Evolutionary conservation across 2,329 filamentous ascomycete genomes (phyloP), one percentile per base, ranked within the genome.

Genomic region (Clarireedia monteithiana): DNA sequence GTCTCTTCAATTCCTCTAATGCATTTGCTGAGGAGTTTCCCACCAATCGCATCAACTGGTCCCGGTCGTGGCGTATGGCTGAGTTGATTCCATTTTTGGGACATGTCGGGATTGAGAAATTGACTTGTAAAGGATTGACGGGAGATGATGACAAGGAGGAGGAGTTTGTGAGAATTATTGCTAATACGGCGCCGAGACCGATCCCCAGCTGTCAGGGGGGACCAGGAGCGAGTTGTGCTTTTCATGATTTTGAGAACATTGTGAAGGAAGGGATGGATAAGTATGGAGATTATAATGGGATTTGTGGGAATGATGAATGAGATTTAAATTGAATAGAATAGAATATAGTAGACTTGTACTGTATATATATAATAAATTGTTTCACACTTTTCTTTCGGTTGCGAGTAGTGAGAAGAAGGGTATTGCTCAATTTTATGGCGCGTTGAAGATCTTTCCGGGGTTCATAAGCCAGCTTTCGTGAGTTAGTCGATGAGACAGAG

Each of bases 401-500:
- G 30, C 3, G 30, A 12, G 10, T 34, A 12, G 10, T 34, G 12
- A 12, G 12, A 34, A 20, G 39, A 42, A 5, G 15, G 15, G 1
- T 5, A 42, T 7, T 42, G 14, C 9, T 17, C n/a, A 14, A 9
- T 42, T 7, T 55, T 23, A 30, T 15, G 53, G 53, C 10, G 50
- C 10, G 30, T 56, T n/a, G 34, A 64, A 59, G 15, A 64, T 61
- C 52, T 63, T 65, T 14, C 60, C 62, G 1, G 90, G 90, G 63
- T 95, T 95, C 80, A 95, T 80, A 53, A 95, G 80, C 87, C 90
- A 94, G 48, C 53, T 55, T n/a, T 15, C 36, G 45, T 10, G 24
- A 4, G 14, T 26, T n/a, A n/a, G n/a, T n/a, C 39, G 42, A 44
- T 5, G 7, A 17, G 24, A 26, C 20, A 23, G 3, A 5, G 15